Conservation (phyloP, 768 basidiomycete genomes). For the Kwoniella bestiolae region DNA sequence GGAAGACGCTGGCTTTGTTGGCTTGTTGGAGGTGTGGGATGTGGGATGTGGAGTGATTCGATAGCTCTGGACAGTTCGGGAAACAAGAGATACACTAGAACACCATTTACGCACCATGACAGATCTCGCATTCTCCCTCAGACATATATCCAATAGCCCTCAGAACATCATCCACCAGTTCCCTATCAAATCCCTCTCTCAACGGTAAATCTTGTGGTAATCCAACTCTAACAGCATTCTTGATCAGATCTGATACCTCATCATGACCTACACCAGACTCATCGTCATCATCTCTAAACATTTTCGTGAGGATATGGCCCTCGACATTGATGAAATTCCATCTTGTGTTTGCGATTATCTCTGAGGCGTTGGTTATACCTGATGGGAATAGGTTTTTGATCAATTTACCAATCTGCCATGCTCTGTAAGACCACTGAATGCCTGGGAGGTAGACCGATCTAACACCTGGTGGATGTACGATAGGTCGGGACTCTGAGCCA, state of each 20-base stretch:
- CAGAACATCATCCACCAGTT: constrained; percentile 23
- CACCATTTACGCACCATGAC: constrained; percentile 4
- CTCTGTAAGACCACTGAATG: constrained; percentile 31
- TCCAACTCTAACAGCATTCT: constrained; percentile 12
- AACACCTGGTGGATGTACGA: constrained; percentile 1
- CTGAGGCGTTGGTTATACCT: not conserved
- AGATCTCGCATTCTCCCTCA: constrained; percentile 5
- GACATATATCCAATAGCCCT: constrained; percentile 10
- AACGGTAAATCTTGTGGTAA: constrained; percentile 34
- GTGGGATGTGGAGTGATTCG: too few relatives aligned
- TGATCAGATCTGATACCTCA: constrained; percentile 23
- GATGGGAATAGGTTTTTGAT: constrained; percentile 41
- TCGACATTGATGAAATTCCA: constrained; percentile 30
- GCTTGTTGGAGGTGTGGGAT: too few relatives aligned
- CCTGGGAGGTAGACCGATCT: constrained; percentile 22
- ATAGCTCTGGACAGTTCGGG: too few relatives aligned
- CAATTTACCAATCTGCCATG: constrained; percentile 35
- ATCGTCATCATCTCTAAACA: constrained; percentile 37
- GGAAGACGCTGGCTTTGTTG: too few relatives aligned
- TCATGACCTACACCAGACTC: constrained; percentile 29
- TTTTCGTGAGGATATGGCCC: constrained; percentile 34
- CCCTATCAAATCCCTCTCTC: constrained; percentile 32
- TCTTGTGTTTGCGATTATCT: constrained; percentile 6
- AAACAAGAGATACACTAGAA: not conserved
- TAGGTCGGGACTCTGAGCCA: not conserved